Evolutionary conservation across 306 rosid species (phyloP), one percentile per base, ranked within the genome.

Genomic region (Amphicarpaea edgeworthii): DNA sequence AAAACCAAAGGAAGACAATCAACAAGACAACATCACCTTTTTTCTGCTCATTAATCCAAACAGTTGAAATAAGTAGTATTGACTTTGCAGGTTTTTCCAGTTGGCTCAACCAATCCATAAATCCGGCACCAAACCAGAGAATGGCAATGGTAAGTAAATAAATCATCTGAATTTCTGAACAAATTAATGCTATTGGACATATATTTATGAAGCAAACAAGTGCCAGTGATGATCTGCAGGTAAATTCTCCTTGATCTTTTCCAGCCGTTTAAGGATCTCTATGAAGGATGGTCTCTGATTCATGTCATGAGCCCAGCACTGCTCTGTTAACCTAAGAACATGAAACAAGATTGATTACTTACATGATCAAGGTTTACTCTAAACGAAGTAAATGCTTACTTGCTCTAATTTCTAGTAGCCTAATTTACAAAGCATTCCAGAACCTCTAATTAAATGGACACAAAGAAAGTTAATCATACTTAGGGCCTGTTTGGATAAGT

Each of bases 191-290:
- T 58, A 61, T 11, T 54, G 65, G 68, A 54, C 12, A 65, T n/a
- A n/a, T n/a, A n/a, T 79, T 76, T 86, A 92, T 5, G 91, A 34
- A 20, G 84, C 45, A 72, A 92, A 92, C 84, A 92, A n/a, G 81
- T 78, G 76, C 99, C 99, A 96, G 72, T 85, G 91, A 86, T 90
- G 84, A 15, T 96, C 99, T 10, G 93, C 12, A 8, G 87, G 93
- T 40, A 85, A 69, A 73, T 55, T 80, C 78, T 89, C 98, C 83
- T 96, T 96, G 41, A 87, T 75, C 91, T 83, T 92, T 81, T 96
- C 99, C 50, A 96, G 98, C 75, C 79, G 85, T 68, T 92, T 92
- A 78, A 96, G 98, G 78, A 96, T 96, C 15, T 92, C 98, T 85
- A 96, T 83, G 90, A 96, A 96, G 43, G 93, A 72, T 34, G 99